Conservation (phyloP, 1,284 basidiomycete genomes). For the Phellopilus nigrolimitatus region DNA sequence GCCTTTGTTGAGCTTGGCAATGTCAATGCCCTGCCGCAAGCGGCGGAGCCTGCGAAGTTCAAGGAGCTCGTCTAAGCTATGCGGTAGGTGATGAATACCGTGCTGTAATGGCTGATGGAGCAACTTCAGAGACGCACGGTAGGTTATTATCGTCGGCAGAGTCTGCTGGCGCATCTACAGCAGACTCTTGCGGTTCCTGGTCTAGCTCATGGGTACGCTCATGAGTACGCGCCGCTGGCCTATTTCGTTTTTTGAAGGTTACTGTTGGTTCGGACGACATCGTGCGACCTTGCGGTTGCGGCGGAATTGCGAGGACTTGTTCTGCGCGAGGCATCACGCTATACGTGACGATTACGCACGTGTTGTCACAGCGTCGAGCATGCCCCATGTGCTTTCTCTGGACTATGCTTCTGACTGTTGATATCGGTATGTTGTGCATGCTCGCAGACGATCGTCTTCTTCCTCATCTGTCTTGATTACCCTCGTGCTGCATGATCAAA, state of each 20-base stretch:
- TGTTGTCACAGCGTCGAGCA: too few species aligned
- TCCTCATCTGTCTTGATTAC: too few species aligned
- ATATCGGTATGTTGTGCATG: too few species aligned
- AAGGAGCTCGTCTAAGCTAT: slow-evolving; percentile 77
- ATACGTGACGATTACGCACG: too few species aligned
- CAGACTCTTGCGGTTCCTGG: background rate
- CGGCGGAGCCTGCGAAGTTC: slow-evolving; percentile 78
- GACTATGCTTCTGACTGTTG: too few species aligned
- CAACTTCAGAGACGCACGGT: slow-evolving; percentile 42
- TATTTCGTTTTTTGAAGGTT: slow-evolving; percentile 62
- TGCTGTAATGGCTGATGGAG: background rate
- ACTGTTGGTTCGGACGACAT: background rate
- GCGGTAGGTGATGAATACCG: slow-evolving; percentile 6
- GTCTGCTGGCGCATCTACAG: slow-evolving; percentile 25
- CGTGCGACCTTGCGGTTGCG: background rate
- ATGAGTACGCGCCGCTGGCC: slow-evolving; percentile 49
- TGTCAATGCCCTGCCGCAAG: slow-evolving; percentile 80
- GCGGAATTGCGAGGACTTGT: too few species aligned
- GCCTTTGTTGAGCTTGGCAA: slow-evolving; percentile 79
- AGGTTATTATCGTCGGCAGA: slow-evolving; percentile 40
- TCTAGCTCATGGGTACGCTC: slow-evolving; percentile 40
- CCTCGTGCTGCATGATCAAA: too few species aligned
- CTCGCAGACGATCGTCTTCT: too few species aligned
- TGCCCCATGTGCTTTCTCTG: too few species aligned
- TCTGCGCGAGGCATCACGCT: too few species aligned